Conservation (phyloP, 148 eudicot genomes). For the Persicaria tinctoria region DNA sequence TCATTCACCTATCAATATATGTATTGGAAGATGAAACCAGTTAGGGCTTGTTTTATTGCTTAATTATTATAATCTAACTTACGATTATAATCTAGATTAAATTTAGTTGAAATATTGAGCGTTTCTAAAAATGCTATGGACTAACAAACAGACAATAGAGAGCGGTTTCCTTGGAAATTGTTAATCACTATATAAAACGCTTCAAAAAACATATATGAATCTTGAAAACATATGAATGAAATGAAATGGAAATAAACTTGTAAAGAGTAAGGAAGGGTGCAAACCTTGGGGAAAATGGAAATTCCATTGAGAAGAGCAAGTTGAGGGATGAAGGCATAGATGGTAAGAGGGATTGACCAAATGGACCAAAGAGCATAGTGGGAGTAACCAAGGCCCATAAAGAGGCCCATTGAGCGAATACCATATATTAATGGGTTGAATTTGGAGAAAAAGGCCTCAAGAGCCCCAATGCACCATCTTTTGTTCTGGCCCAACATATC, state of each 20-base stretch:
- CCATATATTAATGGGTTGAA: constrained; percentile 40
- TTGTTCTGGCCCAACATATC: constrained; percentile 40
- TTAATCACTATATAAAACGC: no score
- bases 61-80: no score
- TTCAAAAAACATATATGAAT: no score
- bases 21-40: no score
- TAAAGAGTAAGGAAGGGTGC: not conserved
- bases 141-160: no score
- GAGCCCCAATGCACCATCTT: constrained; percentile 53
- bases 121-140: no score
- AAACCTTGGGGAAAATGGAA: constrained; percentile 53
- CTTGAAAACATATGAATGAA: no score
- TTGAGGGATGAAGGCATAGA: constrained; percentile 58
- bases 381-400: constrained; percentile 35
- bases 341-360: constrained; percentile 31
- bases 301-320: constrained; percentile 48
- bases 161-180: no score
- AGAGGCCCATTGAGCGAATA: constrained; percentile 24
- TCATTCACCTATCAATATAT: not conserved
- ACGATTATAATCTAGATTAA: no score
- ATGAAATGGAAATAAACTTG: no score
- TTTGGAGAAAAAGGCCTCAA: constrained; percentile 36
- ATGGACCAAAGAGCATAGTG: constrained; percentile 35
- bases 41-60: no score
- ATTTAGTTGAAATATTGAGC: no score